A percentile compares a stretch with the other conserved stretches of the same genome.
phyloP scores from a whole-genome alignment of 805 yeast genomes.

The Saccharomycopsis sp. region DNA sequence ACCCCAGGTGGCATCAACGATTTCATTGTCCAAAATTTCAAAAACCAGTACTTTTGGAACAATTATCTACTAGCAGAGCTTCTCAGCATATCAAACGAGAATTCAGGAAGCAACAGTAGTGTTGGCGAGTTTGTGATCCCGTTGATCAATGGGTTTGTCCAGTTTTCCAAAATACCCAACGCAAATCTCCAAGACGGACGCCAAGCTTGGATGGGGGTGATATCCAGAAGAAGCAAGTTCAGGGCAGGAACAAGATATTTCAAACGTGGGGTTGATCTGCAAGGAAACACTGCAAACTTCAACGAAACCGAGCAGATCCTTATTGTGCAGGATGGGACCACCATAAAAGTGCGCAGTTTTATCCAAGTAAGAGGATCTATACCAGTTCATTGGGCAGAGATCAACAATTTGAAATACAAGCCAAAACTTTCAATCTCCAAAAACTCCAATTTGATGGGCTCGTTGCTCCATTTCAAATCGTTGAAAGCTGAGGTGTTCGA shows the following conservation, averaged over 20 bases:
- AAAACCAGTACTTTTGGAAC: constrained; percentile 88
- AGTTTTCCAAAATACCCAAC: constrained; percentile 36
- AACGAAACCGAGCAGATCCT: constrained; percentile 87
- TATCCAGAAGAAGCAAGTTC: constrained; percentile 61
- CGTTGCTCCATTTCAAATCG: constrained; percentile 66
- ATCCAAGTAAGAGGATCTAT: constrained; percentile 95
- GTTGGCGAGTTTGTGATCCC: constrained; percentile 42
- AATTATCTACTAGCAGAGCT: constrained; percentile 50
- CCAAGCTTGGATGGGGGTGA: constrained; percentile 57
- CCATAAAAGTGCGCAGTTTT: constrained; percentile 36
- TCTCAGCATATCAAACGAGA: constrained; percentile 31
- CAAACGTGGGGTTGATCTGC: constrained; percentile 84
- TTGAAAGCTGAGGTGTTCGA: constrained; percentile 33
- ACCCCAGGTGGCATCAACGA: background rate
- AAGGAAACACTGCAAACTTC: constrained; percentile 82
- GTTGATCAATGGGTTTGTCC: constrained; percentile 74
- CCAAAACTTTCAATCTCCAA: constrained; percentile 68
- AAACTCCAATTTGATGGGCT: constrained; percentile 47
- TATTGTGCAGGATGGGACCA: constrained; percentile 25
- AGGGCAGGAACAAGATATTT: constrained; percentile 96
- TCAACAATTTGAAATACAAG: constrained; percentile 79
- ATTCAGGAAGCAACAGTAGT: background rate
- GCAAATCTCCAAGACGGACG: constrained; percentile 19
- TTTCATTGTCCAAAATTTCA: constrained; percentile 27
- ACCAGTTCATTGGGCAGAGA: constrained; percentile 93